Evolutionary conservation across 495 filamentous ascomycete species (phyloP).

Genomic region (Trichocladium antarcticum): DNA sequence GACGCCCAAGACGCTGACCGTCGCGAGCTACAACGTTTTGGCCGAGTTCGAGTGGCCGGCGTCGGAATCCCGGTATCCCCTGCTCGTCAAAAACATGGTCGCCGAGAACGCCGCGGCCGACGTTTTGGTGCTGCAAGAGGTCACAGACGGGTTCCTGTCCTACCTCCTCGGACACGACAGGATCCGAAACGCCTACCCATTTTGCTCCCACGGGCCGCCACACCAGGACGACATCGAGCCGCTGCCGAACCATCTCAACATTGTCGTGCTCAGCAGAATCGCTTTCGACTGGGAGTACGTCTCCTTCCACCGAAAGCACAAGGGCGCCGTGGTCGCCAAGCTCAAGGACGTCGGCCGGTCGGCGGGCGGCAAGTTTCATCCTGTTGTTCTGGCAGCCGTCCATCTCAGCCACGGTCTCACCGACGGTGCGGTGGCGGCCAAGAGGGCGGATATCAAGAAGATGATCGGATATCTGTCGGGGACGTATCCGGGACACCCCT

Average conservation of each 20-base stretch:
- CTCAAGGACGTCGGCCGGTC: conserved; percentile 28
- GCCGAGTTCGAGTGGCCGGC: conserved; percentile 42
- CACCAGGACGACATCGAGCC: conserved; percentile 36
- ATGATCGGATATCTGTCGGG: conserved; percentile 32
- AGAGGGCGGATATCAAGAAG: conserved; percentile 37
- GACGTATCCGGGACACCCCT: conserved; percentile 29
- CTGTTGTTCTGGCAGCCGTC: conserved; percentile 39
- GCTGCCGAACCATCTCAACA: conserved; percentile 44
- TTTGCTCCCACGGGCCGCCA: conserved; percentile 40
- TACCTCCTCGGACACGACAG: conserved; percentile 34
- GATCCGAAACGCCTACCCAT: conserved; percentile 41
- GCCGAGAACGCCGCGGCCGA: conserved; percentile 28
- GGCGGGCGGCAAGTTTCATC: conserved; percentile 7
- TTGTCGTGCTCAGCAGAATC: conserved; percentile 41
- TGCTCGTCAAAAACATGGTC: conserved; percentile 38
- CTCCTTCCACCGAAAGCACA: conserved; percentile 38
- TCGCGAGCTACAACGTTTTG: conserved; percentile 48
- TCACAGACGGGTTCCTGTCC: conserved; percentile 46
- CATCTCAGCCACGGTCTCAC: conserved; percentile 46
- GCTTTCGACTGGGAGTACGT: conserved; percentile 42
- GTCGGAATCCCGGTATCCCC: conserved; percentile 37
- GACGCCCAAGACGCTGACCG: conserved; percentile 14
- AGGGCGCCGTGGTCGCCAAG: conserved; percentile 36
- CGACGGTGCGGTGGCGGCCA: conserved; percentile 41
- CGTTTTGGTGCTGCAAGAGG: conserved; percentile 47